Base-by-base conservation (phyloP, 257 asterid genomes). In the Solanum appendiculatum region DNA sequence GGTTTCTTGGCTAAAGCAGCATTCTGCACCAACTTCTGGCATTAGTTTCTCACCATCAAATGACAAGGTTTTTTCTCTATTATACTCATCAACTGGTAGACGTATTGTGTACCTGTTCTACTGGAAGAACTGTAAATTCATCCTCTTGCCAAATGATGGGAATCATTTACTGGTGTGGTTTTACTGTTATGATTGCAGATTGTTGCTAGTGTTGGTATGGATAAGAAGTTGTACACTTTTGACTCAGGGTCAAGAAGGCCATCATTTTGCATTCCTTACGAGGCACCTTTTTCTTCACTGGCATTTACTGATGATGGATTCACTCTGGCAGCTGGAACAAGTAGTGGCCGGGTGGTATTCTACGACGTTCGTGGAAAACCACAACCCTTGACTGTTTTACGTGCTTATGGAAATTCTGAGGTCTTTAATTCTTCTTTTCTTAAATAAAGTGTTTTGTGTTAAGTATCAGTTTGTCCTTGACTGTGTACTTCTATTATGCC, bases 1-100 rank as follows among this genome's bases (percentile, higher is more conserved):
- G 98, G 94, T 92, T 91, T 96, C 99, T 87, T 97, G 99, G 99
- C 84, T 93, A 88, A 96, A 95, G 93, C 99, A 97, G 90, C 99
- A 97, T 90, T 96, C 99, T 86, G 98, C 99, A 70, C 99, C 99
- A 69, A 94, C 95, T 88, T 93, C 99, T 89, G 98, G 98, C 8
- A 92, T 97, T 91, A 91, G 98, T 92, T 96, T 97, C 91, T 97
- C 99, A 87, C 98, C 99, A 89, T 93, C 97, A 90, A 95, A 94
- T 85, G 99, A 97, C 91, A 97, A 96, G 99, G 99, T 95, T 87
- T 89, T 78, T 86, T 89, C 86, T 91, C 88, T 87, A 39, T 70
- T 69, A 39, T 42, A 42, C 73, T 81, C 20, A 20, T 18, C 36
- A 80, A 46, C 87, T 63, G 20, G 75, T 85, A 78, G 78, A 51